These are phyloP conservation scores for Amanita inopinata DNA, from an alignment of 768 basidiomycete genomes.

Conservation along the genomic window DNA sequence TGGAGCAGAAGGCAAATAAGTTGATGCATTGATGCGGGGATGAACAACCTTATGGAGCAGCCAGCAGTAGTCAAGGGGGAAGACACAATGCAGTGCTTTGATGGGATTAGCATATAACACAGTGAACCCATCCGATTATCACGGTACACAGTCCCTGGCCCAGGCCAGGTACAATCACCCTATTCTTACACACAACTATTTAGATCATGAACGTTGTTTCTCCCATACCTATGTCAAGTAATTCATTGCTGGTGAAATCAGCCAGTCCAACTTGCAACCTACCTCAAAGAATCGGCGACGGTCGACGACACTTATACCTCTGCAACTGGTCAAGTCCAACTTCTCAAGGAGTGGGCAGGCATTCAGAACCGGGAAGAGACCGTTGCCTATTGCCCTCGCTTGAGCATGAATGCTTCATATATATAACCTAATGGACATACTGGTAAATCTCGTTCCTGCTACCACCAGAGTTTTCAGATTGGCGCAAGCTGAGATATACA, in stretches of 20 bases:
- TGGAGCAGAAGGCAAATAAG: no score
- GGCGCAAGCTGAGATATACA: constrained; percentile 42
- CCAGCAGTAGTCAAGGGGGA: no score
- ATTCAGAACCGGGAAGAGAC: constrained; percentile 48
- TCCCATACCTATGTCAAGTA: constrained; percentile 27
- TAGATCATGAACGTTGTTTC: constrained; percentile 13
- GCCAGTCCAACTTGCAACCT: constrained; percentile 2
- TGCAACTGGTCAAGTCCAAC: constrained; percentile 60
- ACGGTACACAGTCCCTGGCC: no score
- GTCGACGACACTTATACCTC: constrained; percentile 49
- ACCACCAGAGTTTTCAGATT: constrained; percentile 39
- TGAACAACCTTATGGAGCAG: no score
- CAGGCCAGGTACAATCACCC: no score
- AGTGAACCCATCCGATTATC: no score
- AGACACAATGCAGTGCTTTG: no score
- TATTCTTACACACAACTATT: no score
- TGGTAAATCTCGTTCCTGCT: constrained; percentile 48
- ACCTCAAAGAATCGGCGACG: constrained; percentile 63
- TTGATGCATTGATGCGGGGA: no score
- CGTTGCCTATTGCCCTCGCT: constrained; percentile 37
- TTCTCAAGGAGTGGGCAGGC: constrained; percentile 40
- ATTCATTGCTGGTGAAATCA: no score
- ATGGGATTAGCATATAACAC: no score
- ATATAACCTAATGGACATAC: constrained; percentile 24
- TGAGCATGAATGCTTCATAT: background rate